Conservation (phyloP, 129 eudicot species). For the Centella asiatica region DNA sequence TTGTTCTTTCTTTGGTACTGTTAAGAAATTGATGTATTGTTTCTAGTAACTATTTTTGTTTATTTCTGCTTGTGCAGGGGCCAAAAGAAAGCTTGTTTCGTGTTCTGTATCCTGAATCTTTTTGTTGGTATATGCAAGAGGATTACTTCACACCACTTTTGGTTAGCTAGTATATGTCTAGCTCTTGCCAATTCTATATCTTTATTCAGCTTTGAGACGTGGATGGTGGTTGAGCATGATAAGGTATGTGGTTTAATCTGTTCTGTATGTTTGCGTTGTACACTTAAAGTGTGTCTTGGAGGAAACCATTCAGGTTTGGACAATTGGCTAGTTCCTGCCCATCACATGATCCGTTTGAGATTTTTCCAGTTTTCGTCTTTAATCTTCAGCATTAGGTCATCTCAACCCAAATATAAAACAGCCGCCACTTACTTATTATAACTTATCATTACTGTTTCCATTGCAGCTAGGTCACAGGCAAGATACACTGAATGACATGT, state of each 20-base stretch:
- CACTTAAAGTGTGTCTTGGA: not conserved
- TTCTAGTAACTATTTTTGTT: too few species aligned
- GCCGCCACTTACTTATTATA: not conserved
- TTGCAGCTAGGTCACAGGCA: conserved; percentile 85
- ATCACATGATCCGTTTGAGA: not conserved
- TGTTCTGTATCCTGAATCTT: conserved; percentile 67
- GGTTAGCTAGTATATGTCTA: conserved; percentile 63
- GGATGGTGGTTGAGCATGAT: conserved; percentile 89
- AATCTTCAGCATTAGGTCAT: not conserved
- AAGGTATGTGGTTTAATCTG: conserved; percentile 44
- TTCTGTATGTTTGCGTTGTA: not conserved
- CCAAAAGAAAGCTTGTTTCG: conserved; percentile 53
- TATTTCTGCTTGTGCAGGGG: conserved; percentile 49
- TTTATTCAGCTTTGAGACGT: conserved; percentile 81
- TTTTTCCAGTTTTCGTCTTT: not conserved
- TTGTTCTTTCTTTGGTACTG: too few species aligned
- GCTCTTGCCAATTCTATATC: conserved; percentile 61
- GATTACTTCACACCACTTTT: conserved; percentile 42
- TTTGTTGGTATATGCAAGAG: conserved; percentile 57
- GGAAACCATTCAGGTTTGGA: not conserved
- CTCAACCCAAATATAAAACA: too few species aligned
- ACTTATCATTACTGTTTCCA: not conserved
- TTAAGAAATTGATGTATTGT: too few species aligned
- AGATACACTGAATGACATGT: conserved; percentile 81
- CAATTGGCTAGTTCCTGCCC: not conserved